These are phyloP conservation scores for Cercophora sp. DNA, from an alignment of 495 filamentous ascomycete genomes.

Conservation along the genomic window DNA sequence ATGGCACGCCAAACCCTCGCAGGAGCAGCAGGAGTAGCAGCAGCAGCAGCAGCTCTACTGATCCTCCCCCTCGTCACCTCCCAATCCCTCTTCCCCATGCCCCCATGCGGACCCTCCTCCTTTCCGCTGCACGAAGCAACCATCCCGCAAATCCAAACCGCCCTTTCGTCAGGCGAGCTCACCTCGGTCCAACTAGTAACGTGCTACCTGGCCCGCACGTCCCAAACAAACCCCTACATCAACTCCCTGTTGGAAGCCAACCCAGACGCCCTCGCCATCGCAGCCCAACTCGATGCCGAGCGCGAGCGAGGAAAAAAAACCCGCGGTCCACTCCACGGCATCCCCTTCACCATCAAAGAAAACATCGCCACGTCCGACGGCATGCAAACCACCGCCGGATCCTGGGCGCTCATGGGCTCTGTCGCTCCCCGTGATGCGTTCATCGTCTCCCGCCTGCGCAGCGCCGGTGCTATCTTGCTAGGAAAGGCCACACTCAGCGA, in stretches of 20 bases:
- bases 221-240: conserved; percentile 54
- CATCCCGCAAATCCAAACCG: conserved; percentile 38
- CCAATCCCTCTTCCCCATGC: conserved; percentile 47
- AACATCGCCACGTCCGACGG: conserved; percentile 34
- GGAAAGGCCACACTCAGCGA: conserved; percentile 68
- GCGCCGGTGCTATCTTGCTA: conserved; percentile 63
- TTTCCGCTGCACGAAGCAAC: conserved; percentile 59
- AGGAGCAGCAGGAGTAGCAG: too few species aligned
- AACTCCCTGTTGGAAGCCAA: conserved; percentile 55
- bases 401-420: conserved; percentile 54
- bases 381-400: conserved; percentile 48
- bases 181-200: conserved; percentile 46
- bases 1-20: too few species aligned
- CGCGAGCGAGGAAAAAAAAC: conserved; percentile 49
- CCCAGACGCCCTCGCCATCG: conserved; percentile 54
- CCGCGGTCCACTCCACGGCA: conserved; percentile 63
- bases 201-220: conserved; percentile 51
- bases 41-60: too few species aligned
- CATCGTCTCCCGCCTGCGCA: conserved; percentile 57
- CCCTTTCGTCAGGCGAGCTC: conserved; percentile 34
- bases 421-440: conserved; percentile 62
- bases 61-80: neutral
- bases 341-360: conserved; percentile 71
- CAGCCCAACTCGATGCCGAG: conserved; percentile 55
- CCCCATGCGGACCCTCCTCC: conserved; percentile 53